These are phyloP conservation scores for Biscogniauxia mediterranea DNA, from an alignment of 2,329 filamentous ascomycete genomes.

Conservation along the genomic window DNA sequence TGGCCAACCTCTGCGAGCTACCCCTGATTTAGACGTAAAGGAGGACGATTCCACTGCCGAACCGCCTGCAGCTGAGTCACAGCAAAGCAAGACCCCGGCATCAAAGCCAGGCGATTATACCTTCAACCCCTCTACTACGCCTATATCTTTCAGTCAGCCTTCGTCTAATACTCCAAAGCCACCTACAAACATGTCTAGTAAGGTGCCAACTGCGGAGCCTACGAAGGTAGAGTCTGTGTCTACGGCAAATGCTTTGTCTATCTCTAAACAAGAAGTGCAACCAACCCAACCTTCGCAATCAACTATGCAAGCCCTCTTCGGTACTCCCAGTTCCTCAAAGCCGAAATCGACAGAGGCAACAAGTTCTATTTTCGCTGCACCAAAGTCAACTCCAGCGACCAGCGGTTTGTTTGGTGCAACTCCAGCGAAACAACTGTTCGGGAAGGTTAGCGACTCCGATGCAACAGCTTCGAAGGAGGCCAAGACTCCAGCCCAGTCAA, in stretches of 20 bases:
- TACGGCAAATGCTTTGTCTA: constrained; percentile 26
- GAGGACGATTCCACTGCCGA: constrained; percentile 11
- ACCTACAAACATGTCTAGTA: constrained; percentile 6
- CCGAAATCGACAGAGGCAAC: constrained; percentile 17
- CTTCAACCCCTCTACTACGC: constrained; percentile 32
- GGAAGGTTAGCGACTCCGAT: constrained; percentile 11
- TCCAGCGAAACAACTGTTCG: constrained; percentile 15
- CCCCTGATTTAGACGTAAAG: constrained; percentile 20
- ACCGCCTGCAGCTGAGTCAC: constrained; percentile 10
- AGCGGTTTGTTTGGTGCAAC: constrained; percentile 16
- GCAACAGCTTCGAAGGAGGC: constrained; percentile 4
- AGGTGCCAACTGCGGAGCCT: constrained; percentile 27
- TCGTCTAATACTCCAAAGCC: constrained; percentile 9
- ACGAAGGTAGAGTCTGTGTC: constrained; percentile 30
- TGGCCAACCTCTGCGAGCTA: constrained; percentile 32
- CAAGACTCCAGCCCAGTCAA: background rate
- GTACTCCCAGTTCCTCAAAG: constrained; percentile 18
- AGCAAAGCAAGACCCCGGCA: constrained; percentile 24
- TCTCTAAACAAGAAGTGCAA: constrained; percentile 19
- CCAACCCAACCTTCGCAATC: constrained; percentile 8
- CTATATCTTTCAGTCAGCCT: constrained; percentile 28
- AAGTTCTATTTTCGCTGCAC: constrained; percentile 23
- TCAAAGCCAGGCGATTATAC: constrained; percentile 34
- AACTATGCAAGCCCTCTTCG: constrained; percentile 21
- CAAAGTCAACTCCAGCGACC: constrained; percentile 17